Evolutionary conservation across 2,329 filamentous ascomycete species (phyloP).

Genomic region (Gaeumannomyces tritici): DNA sequence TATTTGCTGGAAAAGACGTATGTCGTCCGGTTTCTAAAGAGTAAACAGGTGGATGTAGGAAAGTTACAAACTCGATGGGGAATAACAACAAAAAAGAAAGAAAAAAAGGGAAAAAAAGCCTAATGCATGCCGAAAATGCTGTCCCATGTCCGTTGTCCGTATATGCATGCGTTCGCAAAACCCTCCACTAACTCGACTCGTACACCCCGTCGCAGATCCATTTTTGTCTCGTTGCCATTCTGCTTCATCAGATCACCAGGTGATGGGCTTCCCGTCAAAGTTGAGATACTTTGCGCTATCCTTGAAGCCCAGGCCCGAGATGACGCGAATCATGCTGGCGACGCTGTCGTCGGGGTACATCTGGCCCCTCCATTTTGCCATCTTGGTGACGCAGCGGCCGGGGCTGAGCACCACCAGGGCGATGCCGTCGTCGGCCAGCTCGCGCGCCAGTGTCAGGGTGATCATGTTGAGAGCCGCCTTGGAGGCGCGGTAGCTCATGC

Average conservation of each 20-base stretch:
- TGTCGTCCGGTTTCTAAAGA: too few relatives aligned
- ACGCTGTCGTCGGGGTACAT: constrained; percentile 4
- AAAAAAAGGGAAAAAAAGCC: too few relatives aligned
- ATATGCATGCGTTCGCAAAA: too few relatives aligned
- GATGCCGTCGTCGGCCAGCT: constrained; percentile 3
- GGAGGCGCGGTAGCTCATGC: constrained; percentile 9
- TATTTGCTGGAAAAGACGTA: too few relatives aligned
- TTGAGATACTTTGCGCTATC: constrained; percentile 4
- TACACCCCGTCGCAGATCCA: too few relatives aligned
- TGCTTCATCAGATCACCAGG: background rate
- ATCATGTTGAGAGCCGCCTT: constrained; percentile 31
- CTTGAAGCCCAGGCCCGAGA: background rate
- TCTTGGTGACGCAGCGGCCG: constrained; percentile 1
- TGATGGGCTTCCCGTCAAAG: constrained; percentile 3
- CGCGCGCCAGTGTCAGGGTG: constrained; percentile 12
- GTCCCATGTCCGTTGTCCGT: too few relatives aligned
- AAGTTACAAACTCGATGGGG: too few relatives aligned
- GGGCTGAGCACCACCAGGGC: constrained; percentile 3
- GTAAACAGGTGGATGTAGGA: too few relatives aligned
- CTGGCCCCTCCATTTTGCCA: constrained; percentile 4
- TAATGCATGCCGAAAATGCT: background rate
- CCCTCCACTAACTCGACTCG: background rate
- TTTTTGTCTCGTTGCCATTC: too few relatives aligned
- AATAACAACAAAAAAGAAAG: too few relatives aligned
- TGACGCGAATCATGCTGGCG: constrained; percentile 2